Evolutionary conservation across 2,329 filamentous ascomycete genomes (phyloP).

Genomic region (Talaromyces sp.): DNA sequence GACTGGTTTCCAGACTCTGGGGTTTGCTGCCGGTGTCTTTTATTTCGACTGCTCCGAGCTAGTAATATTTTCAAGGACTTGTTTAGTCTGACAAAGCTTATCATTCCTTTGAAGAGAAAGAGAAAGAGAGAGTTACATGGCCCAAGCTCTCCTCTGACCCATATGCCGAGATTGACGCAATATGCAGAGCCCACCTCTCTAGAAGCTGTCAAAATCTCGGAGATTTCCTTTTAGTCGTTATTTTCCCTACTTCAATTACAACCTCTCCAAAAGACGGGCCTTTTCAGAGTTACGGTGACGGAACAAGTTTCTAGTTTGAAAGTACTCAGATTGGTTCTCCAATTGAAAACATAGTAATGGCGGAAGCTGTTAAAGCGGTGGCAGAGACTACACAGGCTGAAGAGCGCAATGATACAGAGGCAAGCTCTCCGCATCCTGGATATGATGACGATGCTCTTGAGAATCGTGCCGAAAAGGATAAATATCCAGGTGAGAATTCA

Average conservation of each 20-base stretch:
- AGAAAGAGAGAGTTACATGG: not conserved
- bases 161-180: not conserved
- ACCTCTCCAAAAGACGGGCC: not conserved
- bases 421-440: not conserved
- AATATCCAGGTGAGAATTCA: conserved; percentile 7
- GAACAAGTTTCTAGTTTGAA: not conserved
- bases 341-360: not conserved
- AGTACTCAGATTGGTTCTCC: not conserved
- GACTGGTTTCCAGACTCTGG: not conserved
- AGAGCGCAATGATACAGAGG: not conserved
- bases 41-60: not conserved
- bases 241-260: not conserved
- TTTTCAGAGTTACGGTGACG: not conserved
- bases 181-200: not conserved
- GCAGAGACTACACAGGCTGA: not conserved
- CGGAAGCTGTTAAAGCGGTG: not conserved
- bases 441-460: not conserved
- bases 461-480: not conserved
- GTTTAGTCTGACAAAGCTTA: not conserved
- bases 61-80: not conserved
- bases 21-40: not conserved
- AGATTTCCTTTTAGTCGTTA: not conserved
- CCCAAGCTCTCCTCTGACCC: not conserved
- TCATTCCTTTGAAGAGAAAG: not conserved
- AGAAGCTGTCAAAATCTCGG: not conserved